A percentile compares a stretch with the other conserved stretches of the same genome.
These are phyloP conservation scores for Chalciporus pseudorubinellus DNA, from an alignment of 768 basidiomycete species.

Conservation along the genomic window DNA sequence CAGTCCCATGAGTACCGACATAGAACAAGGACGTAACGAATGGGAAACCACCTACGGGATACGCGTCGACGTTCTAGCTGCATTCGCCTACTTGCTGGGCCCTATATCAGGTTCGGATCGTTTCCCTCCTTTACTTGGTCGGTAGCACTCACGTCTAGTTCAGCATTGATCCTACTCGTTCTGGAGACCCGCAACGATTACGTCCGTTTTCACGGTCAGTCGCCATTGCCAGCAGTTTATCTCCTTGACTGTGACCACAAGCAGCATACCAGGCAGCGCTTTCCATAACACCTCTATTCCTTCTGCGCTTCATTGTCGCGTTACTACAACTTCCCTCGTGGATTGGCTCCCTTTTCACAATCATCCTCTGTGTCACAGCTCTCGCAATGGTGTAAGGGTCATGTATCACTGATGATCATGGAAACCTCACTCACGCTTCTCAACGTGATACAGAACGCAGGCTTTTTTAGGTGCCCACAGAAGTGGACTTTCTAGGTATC, in stretches of 20 bases:
- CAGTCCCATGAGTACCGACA: constrained; percentile 34
- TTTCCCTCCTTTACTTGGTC: background rate
- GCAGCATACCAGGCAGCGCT: constrained; percentile 80
- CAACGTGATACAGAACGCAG: constrained; percentile 36
- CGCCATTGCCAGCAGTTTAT: constrained; percentile 2
- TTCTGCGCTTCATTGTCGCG: constrained; percentile 54
- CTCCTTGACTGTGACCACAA: constrained; percentile 6
- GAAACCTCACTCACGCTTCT: constrained; percentile 6
- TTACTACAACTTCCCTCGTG: constrained; percentile 52
- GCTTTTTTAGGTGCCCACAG: constrained; percentile 54
- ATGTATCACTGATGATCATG: background rate
- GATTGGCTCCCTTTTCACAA: constrained; percentile 47
- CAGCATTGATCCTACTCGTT: constrained; percentile 65
- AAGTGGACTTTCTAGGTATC: constrained; percentile 53
- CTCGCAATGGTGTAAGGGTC: constrained; percentile 56
- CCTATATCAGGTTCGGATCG: constrained; percentile 63
- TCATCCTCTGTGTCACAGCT: constrained; percentile 42
- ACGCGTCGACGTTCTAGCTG: constrained; percentile 66
- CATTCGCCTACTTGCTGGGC: constrained; percentile 63
- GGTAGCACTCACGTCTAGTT: background rate
- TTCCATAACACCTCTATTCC: constrained; percentile 58
- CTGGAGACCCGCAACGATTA: constrained; percentile 76
- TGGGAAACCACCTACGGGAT: constrained; percentile 72
- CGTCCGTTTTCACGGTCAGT: constrained; percentile 73
- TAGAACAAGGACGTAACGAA: constrained; percentile 47